Evolutionary conservation across 352 stramenopile species (phyloP).

Genomic region (Thraustochytrium sp.): DNA sequence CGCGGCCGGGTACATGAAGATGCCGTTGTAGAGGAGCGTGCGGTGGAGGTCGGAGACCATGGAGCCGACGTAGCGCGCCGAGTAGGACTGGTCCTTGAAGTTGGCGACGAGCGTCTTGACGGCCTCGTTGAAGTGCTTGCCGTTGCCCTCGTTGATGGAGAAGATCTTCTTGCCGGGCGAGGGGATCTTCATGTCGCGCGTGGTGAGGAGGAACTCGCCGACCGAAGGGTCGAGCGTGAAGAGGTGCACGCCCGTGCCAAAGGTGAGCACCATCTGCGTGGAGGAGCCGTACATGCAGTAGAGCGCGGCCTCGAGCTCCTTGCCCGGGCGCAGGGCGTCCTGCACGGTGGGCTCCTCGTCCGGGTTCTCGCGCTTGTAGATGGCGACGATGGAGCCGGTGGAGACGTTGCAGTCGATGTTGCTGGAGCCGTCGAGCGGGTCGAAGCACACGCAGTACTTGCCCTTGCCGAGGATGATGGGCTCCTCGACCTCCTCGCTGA

Average conservation of each 20-base stretch:
- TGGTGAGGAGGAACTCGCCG: slow-evolving; percentile 94
- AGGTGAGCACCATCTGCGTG: slow-evolving; percentile 94
- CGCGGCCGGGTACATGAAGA: slow-evolving; percentile 96
- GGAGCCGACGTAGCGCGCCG: slow-evolving; percentile 91
- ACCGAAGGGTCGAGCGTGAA: slow-evolving; percentile 97
- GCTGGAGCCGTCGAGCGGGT: slow-evolving; percentile 94
- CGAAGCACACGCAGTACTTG: slow-evolving; percentile 96
- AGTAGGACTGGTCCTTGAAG: slow-evolving; percentile 66
- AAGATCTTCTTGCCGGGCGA: slow-evolving; percentile 85
- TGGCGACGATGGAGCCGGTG: slow-evolving; percentile 96
- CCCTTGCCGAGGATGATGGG: slow-evolving; percentile 79
- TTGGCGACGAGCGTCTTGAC: slow-evolving; percentile 51
- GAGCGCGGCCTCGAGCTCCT: slow-evolving; percentile 86
- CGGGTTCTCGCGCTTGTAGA: slow-evolving; percentile 78
- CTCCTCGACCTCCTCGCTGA: slow-evolving; percentile 96
- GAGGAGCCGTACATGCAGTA: slow-evolving; percentile 98
- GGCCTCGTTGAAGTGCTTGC: slow-evolving; percentile 63
- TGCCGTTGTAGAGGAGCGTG: slow-evolving; percentile 94
- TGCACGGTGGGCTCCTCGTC: slow-evolving; percentile 61
- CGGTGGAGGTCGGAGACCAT: slow-evolving; percentile 99
- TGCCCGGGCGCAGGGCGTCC: slow-evolving; percentile 86
- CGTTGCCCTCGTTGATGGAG: slow-evolving; percentile 97
- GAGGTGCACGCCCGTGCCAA: slow-evolving; percentile 84
- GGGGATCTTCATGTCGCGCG: slow-evolving; percentile 87
- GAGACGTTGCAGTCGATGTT: slow-evolving; percentile 99